Evolutionary conservation across 106 monocot species (phyloP).

Genomic region (Dendrobium catenatum): DNA sequence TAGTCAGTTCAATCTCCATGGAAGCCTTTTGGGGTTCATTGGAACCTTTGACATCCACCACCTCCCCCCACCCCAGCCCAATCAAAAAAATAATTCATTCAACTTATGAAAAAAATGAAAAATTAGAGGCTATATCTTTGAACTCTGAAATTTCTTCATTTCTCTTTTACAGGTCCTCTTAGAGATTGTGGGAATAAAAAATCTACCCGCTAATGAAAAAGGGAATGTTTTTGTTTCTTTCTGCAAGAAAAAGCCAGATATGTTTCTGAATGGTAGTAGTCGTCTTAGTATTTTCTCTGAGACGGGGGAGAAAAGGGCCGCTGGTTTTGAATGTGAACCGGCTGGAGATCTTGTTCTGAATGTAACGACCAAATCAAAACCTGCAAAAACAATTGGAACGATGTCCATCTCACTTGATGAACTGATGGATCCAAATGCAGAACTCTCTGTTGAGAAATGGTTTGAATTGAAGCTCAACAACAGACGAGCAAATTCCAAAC

Average conservation of each 20-base stretch:
- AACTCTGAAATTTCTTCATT: too few relatives aligned
- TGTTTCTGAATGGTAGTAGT: conserved; percentile 43
- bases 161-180: conserved; percentile 47
- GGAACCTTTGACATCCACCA: too few relatives aligned
- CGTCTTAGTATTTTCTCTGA: conserved; percentile 47
- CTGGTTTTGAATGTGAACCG: conserved; percentile 77
- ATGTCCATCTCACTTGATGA: conserved; percentile 57
- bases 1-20: too few relatives aligned
- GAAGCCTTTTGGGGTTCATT: too few relatives aligned
- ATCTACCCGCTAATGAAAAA: conserved; percentile 28
- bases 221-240: conserved; percentile 51
- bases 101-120: too few relatives aligned
- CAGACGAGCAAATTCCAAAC: conserved; percentile 22
- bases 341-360: conserved; percentile 52
- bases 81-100: too few relatives aligned
- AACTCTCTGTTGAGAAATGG: conserved; percentile 62
- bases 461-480: conserved; percentile 46
- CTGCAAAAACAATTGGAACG: conserved; percentile 51
- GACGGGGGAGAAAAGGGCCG: conserved; percentile 33
- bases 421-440: conserved; percentile 37
- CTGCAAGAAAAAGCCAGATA: conserved; percentile 58
- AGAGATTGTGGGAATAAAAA: conserved; percentile 53
- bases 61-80: too few relatives aligned
- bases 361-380: conserved; percentile 30
- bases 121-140: too few relatives aligned